Conservation (phyloP, 768 basidiomycete species). For the Tremella mesenterica region DNA sequence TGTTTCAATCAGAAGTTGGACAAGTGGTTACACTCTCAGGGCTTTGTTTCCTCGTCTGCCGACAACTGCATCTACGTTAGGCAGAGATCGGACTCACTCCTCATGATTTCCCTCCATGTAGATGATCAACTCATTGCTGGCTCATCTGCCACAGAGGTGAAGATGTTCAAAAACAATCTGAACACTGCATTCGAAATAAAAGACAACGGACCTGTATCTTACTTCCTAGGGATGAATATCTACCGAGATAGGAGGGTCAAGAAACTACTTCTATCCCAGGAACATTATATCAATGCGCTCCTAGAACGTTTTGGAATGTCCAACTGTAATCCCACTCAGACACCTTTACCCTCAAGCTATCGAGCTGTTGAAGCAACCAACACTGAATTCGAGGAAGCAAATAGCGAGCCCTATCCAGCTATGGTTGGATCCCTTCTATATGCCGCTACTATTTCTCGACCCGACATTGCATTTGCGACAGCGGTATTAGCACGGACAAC, state of each 20-base stretch:
- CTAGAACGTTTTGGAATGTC: background rate
- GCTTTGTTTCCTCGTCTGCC: no score
- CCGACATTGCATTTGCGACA: slow-evolving; percentile 12
- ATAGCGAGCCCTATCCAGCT: slow-evolving; percentile 2
- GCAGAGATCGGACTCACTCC: no score
- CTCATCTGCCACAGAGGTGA: background rate
- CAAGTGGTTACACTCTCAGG: no score
- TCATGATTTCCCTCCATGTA: no score
- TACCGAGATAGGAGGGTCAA: background rate
- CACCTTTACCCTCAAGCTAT: background rate
- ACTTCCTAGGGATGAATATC: no score
- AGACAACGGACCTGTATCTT: slow-evolving; percentile 7
- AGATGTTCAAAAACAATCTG: slow-evolving; percentile 2
- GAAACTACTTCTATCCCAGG: slow-evolving; percentile 1
- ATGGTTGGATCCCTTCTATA: slow-evolving; percentile 12
- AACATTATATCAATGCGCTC: slow-evolving; percentile 5
- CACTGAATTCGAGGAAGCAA: background rate
- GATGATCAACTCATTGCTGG: slow-evolving; percentile 13
- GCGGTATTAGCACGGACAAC: slow-evolving; percentile 1
- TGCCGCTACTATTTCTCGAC: slow-evolving; percentile 6
- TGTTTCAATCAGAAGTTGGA: no score
- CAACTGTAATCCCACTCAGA: background rate
- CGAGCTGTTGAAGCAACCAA: background rate
- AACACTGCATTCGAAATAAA: slow-evolving; percentile 3
- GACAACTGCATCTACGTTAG: no score